phyloP scores from a whole-genome alignment of 1,284 basidiomycete species.

The Naganishia cerealis region DNA sequence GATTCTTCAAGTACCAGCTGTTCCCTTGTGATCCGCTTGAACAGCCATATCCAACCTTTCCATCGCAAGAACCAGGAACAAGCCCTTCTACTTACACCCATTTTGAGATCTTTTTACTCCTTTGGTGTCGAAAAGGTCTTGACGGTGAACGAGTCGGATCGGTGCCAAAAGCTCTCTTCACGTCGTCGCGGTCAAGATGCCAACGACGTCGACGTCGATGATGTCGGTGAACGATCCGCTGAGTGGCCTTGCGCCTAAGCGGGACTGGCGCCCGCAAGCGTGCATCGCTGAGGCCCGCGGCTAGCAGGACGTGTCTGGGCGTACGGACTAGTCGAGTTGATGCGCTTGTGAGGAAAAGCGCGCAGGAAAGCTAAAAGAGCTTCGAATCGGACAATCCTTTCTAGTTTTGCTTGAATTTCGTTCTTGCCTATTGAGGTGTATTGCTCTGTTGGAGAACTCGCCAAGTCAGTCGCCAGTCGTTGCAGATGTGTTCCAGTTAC shows the following conservation, averaged over 20 bases:
- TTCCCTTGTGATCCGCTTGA: background rate
- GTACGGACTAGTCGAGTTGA: background rate
- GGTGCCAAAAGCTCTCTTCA: slow-evolving; percentile 14
- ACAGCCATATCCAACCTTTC: slow-evolving; percentile 14
- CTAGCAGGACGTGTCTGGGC: background rate
- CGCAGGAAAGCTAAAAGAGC: background rate
- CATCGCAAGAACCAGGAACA: background rate
- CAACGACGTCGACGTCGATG: slow-evolving; percentile 13
- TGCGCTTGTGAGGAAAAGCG: background rate
- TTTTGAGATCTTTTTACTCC: slow-evolving; percentile 27
- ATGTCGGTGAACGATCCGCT: slow-evolving; percentile 11
- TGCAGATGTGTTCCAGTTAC: no score
- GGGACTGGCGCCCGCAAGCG: slow-evolving; percentile 2
- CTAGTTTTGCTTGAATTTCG: no score
- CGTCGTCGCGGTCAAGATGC: slow-evolving; percentile 10
- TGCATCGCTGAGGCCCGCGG: background rate
- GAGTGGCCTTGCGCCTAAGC: background rate
- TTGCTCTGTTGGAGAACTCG: no score
- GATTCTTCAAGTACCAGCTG: no score
- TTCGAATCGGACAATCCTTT: no score
- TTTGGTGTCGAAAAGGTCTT: slow-evolving; percentile 32
- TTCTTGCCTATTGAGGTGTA: no score
- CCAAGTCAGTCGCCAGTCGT: no score
- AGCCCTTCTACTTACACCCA: slow-evolving; percentile 32
- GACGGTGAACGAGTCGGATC: slow-evolving; percentile 31